phyloP scores from a whole-genome alignment of 2,329 filamentous ascomycete genomes.

The Gliomastix tumulicola region DNA sequence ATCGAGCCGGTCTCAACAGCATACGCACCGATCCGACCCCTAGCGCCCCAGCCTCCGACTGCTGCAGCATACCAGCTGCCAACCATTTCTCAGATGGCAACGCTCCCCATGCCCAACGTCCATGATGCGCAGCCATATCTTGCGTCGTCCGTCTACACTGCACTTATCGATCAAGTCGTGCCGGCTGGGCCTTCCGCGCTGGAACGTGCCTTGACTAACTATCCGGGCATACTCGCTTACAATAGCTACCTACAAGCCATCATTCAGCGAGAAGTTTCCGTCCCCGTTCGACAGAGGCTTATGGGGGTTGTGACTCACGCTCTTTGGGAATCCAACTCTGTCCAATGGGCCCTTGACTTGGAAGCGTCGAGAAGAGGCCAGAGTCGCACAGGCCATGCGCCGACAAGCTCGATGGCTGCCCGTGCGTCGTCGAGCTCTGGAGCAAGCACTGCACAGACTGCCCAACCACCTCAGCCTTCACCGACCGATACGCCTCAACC shows the following conservation, averaged over 20 bases:
- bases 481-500: conserved; percentile 1
- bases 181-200: conserved; percentile 41
- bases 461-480: conserved; percentile 7
- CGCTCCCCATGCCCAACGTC: conserved; percentile 2
- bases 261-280: conserved; percentile 44
- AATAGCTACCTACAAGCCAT: conserved; percentile 39
- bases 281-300: conserved; percentile 38
- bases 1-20: not conserved
- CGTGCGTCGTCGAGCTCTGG: conserved; percentile 6
- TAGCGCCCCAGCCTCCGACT: conserved; percentile 5
- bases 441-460: too few species aligned
- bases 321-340: too few species aligned
- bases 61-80: conserved; percentile 5
- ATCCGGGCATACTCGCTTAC: conserved; percentile 38
- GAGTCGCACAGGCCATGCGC: too few species aligned
- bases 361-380: too few species aligned
- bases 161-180: conserved; percentile 46
- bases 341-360: too few species aligned
- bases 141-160: conserved; percentile 30
- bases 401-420: not conserved
- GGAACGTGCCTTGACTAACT: conserved; percentile 33
- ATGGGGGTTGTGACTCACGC: conserved; percentile 32
- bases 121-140: conserved; percentile 3
- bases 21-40: conserved; percentile 3
- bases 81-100: conserved; percentile 1